phyloP scores from a whole-genome alignment of 768 basidiomycete genomes.

The Tylopilus sp. region DNA sequence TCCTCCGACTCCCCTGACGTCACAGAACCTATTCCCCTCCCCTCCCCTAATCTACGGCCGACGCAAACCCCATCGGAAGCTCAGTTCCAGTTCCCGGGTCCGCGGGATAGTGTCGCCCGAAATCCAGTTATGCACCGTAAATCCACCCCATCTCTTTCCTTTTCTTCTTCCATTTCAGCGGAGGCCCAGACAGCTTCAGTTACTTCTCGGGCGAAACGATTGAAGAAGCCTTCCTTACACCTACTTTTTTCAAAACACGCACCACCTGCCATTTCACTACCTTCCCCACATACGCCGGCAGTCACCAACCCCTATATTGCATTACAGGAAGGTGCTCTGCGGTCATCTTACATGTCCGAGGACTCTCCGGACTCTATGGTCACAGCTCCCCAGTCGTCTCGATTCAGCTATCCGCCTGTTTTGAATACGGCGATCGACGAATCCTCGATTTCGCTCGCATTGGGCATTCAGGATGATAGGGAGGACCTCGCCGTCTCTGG shows the following conservation, averaged over 20 bases:
- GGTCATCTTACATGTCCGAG: slow-evolving; percentile 29
- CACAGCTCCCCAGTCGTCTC: slow-evolving; percentile 54
- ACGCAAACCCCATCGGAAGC: slow-evolving; percentile 12
- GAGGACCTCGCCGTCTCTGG: slow-evolving; percentile 18
- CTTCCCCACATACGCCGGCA: slow-evolving; percentile 27
- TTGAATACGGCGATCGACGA: slow-evolving; percentile 61
- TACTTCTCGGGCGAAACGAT: slow-evolving; percentile 32
- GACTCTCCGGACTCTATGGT: slow-evolving; percentile 45
- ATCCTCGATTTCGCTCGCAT: slow-evolving; percentile 42
- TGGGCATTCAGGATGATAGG: slow-evolving; percentile 28
- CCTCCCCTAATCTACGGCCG: slow-evolving; percentile 22
- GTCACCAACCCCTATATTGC: slow-evolving; percentile 6
- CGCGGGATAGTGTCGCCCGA: slow-evolving; percentile 29
- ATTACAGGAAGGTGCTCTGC: slow-evolving; percentile 18
- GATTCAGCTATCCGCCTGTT: slow-evolving; percentile 49
- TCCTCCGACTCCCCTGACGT: slow-evolving; percentile 28
- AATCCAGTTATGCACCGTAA: slow-evolving; percentile 35
- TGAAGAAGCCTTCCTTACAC: slow-evolving; percentile 69
- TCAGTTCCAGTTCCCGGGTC: slow-evolving; percentile 47
- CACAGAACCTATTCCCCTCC: slow-evolving; percentile 28
- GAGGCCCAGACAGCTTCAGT: slow-evolving; percentile 38
- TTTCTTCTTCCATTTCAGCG: slow-evolving; percentile 30
- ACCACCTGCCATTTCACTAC: slow-evolving; percentile 41
- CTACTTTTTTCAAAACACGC: slow-evolving; percentile 67
- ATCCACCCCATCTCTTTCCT: slow-evolving; percentile 34